These are phyloP conservation scores for Verticillium albo-atrum DNA, from an alignment of 2,329 filamentous ascomycete species.

Conservation along the genomic window DNA sequence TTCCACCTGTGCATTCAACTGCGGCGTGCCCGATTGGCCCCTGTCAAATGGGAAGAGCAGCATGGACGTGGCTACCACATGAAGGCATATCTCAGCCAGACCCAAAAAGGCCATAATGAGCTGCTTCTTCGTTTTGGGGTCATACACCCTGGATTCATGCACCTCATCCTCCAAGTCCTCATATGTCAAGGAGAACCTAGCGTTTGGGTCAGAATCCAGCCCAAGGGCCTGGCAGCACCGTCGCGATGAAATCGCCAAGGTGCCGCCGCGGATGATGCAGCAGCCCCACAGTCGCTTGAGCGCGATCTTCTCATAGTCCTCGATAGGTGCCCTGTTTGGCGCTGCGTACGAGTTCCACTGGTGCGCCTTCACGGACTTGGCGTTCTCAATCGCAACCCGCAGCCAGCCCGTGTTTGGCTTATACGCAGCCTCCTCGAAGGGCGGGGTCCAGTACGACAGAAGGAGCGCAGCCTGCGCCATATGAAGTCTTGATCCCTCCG, in stretches of 20 bases:
- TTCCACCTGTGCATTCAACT: not conserved
- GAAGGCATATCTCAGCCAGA: not conserved
- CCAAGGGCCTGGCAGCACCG: not conserved
- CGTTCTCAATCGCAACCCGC: not conserved
- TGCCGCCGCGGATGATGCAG: not conserved
- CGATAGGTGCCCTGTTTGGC: not conserved
- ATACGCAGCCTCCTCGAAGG: not conserved
- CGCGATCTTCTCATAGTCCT: not conserved
- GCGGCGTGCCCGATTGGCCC: not conserved
- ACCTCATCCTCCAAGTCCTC: not conserved
- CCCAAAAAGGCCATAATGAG: not conserved
- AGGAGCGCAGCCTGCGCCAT: not conserved
- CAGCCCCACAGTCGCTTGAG: not conserved
- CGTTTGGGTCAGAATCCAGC: not conserved
- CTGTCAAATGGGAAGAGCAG: not conserved
- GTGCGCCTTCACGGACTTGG: not conserved
- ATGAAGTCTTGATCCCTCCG: not conserved
- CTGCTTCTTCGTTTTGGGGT: not conserved
- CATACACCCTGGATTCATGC: not conserved
- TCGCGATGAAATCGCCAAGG: not conserved
- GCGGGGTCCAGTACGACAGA: not conserved
- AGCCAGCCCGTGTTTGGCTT: not conserved
- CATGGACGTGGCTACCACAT: not conserved
- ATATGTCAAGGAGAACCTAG: not conserved
- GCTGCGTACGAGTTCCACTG: not conserved